Percentiles rank a stretch among this genome's conserved stretches.
phyloP scores from a whole-genome alignment of 139 green algal genomes.

The Asterochloris sp. region DNA sequence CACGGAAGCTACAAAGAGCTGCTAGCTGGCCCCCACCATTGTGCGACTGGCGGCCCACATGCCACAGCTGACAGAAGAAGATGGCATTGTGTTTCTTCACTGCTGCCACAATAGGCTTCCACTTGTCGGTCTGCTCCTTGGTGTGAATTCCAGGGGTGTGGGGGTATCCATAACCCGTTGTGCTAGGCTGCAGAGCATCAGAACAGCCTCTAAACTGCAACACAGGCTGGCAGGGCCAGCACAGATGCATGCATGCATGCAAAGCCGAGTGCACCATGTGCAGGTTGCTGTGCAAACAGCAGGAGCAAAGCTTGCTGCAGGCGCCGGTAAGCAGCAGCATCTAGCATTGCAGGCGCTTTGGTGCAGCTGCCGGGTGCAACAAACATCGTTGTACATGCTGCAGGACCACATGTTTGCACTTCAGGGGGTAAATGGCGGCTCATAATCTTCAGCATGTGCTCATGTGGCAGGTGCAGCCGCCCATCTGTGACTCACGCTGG shows the following conservation, averaged over 20 bases:
- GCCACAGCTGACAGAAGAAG: conserved; percentile 83
- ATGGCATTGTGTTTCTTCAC: conserved; percentile 63
- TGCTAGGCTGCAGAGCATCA: too few relatives aligned
- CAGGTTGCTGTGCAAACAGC: not conserved
- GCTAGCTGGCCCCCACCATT: not conserved
- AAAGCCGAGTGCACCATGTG: too few relatives aligned
- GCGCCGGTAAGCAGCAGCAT: not conserved
- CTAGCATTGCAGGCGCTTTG: too few relatives aligned
- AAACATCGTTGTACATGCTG: too few relatives aligned
- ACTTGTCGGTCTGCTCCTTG: conserved; percentile 70
- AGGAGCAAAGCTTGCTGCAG: not conserved
- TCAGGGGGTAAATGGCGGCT: not conserved
- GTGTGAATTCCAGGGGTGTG: conserved; percentile 66
- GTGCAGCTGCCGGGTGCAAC: too few relatives aligned
- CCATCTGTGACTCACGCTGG: conserved; percentile 37
- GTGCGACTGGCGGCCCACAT: conserved; percentile 46
- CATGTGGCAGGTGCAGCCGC: conserved; percentile 25
- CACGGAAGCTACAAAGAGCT: not conserved
- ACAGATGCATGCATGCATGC: not conserved
- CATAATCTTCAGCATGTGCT: not conserved
- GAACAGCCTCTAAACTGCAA: not conserved
- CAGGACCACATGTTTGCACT: too few relatives aligned
- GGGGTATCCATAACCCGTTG: conserved; percentile 37
- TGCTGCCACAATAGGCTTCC: conserved; percentile 69
- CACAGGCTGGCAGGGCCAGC: not conserved